phyloP scores from a whole-genome alignment of 2,329 filamentous ascomycete genomes.

The Penicillium sp. region DNA sequence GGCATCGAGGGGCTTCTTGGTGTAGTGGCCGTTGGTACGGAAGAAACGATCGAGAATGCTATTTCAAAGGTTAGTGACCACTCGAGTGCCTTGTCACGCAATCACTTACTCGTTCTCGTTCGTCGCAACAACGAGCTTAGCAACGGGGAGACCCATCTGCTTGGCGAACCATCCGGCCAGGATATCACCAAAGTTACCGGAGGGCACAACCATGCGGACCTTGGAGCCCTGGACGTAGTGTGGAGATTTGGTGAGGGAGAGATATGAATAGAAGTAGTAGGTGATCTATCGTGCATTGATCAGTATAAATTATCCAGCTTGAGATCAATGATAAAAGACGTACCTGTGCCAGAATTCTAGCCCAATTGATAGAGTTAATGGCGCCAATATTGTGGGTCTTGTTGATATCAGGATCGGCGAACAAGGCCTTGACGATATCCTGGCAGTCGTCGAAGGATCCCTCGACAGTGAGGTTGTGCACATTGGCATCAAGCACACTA shows the following conservation, averaged over 20 bases:
- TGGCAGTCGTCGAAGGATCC: slow-evolving; percentile 98
- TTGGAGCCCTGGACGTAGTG: slow-evolving; percentile 60
- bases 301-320: neutral
- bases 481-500: slow-evolving; percentile 80
- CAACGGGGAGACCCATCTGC: slow-evolving; percentile 82
- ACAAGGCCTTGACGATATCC: slow-evolving; percentile 92
- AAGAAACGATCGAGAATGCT: slow-evolving; percentile 93
- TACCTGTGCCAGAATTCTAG: slow-evolving; percentile 76
- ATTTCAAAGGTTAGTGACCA: neutral
- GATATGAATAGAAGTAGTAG: slow-evolving; percentile 97
- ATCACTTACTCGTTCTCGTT: slow-evolving; percentile 74
- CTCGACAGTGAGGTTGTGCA: slow-evolving; percentile 86
- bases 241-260: slow-evolving; percentile 68
- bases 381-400: slow-evolving; percentile 80
- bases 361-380: slow-evolving; percentile 85
- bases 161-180: slow-evolving; percentile 86
- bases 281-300: slow-evolving; percentile 65
- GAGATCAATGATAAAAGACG: neutral
- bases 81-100: neutral
- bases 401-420: slow-evolving; percentile 84
- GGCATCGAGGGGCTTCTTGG: slow-evolving; percentile 69
- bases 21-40: slow-evolving; percentile 78
- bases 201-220: slow-evolving; percentile 86
- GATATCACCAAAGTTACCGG: slow-evolving; percentile 96
- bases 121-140: slow-evolving; percentile 89